Conservation (phyloP, 2,329 filamentous ascomycete species). For the Aspergillus amoenus region DNA sequence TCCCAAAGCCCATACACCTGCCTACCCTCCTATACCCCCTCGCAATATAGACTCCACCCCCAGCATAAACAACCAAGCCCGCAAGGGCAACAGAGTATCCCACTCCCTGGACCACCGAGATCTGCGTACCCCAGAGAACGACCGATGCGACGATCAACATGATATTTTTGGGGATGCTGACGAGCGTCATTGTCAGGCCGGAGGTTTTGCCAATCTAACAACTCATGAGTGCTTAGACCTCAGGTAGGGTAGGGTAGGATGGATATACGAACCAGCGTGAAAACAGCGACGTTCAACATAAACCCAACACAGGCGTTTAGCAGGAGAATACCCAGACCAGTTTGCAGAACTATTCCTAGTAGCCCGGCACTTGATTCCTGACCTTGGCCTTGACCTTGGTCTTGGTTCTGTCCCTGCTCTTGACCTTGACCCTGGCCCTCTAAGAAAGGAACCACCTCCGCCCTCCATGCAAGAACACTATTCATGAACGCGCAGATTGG, state of each 20-base stretch:
- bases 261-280: constrained; percentile 66
- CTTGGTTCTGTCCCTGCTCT: background rate
- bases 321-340: constrained; percentile 53
- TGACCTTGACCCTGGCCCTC: background rate
- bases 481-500: constrained; percentile 79
- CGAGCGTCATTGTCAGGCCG: constrained; percentile 76
- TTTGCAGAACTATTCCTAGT: background rate
- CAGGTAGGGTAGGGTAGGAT: background rate
- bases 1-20: background rate
- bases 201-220: constrained; percentile 78
- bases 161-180: constrained; percentile 80
- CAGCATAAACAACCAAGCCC: constrained; percentile 63
- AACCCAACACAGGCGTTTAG: constrained; percentile 76
- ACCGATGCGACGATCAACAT: constrained; percentile 72
- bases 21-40: background rate
- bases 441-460: constrained; percentile 57
- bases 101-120: background rate
- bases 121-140: constrained; percentile 67
- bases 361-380: background rate
- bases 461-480: constrained; percentile 61
- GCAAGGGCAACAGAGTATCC: constrained; percentile 71
- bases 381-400: too few relatives aligned
- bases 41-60: constrained; percentile 39
- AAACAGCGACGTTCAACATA: constrained; percentile 74
- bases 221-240: too few relatives aligned